Evolutionary conservation across 2,329 filamentous ascomycete species (phyloP).

Genomic region (Decorospora gaudefroyi): DNA sequence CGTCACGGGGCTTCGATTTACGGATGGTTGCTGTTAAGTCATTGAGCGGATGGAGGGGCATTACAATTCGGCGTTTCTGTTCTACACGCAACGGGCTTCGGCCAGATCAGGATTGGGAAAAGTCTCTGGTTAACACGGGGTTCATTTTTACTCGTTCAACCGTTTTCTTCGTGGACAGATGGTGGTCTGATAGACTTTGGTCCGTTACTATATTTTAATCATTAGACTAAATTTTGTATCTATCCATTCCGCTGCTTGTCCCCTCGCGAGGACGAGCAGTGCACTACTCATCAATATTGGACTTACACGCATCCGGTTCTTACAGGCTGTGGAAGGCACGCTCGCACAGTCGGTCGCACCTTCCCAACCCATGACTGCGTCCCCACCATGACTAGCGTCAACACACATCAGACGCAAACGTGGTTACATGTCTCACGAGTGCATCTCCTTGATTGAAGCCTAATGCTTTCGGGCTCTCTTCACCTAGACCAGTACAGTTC

Average conservation of each 20-base stretch:
- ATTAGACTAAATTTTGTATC: slow-evolving; percentile 21
- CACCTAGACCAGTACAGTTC: background rate
- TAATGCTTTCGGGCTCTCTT: no score
- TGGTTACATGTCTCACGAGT: no score
- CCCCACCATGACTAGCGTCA: background rate
- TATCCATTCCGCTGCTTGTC: slow-evolving; percentile 5
- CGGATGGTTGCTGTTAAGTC: background rate
- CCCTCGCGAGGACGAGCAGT: slow-evolving; percentile 17
- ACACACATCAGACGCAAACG: background rate
- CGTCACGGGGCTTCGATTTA: slow-evolving; percentile 16
- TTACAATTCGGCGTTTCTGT: no score
- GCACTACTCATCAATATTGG: no score
- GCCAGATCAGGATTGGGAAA: slow-evolving; percentile 9
- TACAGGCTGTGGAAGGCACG: background rate
- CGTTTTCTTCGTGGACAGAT: slow-evolving; percentile 1
- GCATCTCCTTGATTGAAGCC: no score
- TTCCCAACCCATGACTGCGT: background rate
- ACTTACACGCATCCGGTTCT: no score
- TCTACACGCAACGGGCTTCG: slow-evolving; percentile 5
- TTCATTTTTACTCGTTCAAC: slow-evolving; percentile 1
- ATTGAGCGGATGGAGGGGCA: no score
- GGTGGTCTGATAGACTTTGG: slow-evolving; percentile 14
- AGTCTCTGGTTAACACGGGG: slow-evolving; percentile 3
- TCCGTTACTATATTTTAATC: slow-evolving; percentile 22
- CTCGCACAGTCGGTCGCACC: background rate